These are phyloP conservation scores for Curvularia lunata DNA, from an alignment of 2,329 filamentous ascomycete genomes.

Conservation along the genomic window DNA sequence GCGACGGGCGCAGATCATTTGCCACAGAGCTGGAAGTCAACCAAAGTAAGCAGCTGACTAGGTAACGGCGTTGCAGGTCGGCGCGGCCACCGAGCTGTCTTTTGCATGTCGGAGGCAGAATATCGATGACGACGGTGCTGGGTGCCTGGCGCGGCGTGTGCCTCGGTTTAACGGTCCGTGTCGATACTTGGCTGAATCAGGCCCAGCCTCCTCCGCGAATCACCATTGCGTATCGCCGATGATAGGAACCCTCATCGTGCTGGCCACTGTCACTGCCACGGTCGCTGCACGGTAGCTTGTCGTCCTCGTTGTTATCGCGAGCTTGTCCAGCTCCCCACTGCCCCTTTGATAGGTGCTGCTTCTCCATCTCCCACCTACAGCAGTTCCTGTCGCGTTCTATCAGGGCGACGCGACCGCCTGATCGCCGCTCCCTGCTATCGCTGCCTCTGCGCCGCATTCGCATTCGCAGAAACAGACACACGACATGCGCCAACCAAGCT, in stretches of 20 bases:
- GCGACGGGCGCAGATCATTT: slow-evolving; percentile 4
- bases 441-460: slow-evolving; percentile 35
- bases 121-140: slow-evolving; percentile 9
- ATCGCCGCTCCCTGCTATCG: slow-evolving; percentile 9
- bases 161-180: slow-evolving; percentile 26
- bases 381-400: neutral
- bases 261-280: slow-evolving; percentile 20
- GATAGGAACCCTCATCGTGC: slow-evolving; percentile 27
- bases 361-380: neutral
- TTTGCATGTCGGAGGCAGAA: neutral
- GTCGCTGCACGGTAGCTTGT: neutral
- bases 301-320: slow-evolving; percentile 10
- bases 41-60: neutral
- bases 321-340: slow-evolving; percentile 22
- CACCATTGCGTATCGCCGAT: slow-evolving; percentile 26
- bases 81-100: neutral
- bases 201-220: slow-evolving; percentile 31
- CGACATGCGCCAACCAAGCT: slow-evolving; percentile 46
- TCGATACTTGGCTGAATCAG: slow-evolving; percentile 25
- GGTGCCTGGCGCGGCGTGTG: slow-evolving; percentile 14
- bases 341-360: slow-evolving; percentile 15
- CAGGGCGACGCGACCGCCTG: neutral
- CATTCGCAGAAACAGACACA: slow-evolving; percentile 22
- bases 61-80: neutral
- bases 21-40: neutral